Percentiles rank a stretch among this genome's conserved stretches.
Conservation (phyloP, 805 yeast genomes). For the Myxozyma monticola region DNA sequence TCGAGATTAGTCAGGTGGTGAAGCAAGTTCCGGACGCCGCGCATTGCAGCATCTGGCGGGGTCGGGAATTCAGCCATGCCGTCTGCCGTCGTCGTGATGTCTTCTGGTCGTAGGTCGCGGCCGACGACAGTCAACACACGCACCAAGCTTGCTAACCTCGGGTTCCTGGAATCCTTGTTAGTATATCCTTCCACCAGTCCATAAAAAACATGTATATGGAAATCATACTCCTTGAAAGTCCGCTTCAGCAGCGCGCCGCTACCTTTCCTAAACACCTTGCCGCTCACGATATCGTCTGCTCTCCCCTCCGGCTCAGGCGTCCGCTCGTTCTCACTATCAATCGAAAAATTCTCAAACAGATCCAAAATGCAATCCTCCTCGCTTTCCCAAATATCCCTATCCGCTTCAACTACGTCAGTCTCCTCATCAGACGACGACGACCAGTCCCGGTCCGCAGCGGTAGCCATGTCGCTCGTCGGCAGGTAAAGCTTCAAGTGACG, state of each 20-base stretch:
- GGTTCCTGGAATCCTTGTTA: constrained; percentile 5
- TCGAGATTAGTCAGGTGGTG: constrained; percentile 16
- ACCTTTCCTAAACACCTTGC: constrained; percentile 9
- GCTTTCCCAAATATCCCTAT: constrained; percentile 3
- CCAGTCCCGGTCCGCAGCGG: background rate
- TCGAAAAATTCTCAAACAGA: constrained; percentile 15
- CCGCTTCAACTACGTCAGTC: background rate
- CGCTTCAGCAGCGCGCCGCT: constrained; percentile 28
- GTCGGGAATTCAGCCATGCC: constrained; percentile 23
- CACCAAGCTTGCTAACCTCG: constrained; percentile 15
- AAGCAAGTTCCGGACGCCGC: constrained; percentile 25
- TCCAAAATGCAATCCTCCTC: constrained; percentile 15
- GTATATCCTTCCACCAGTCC: background rate
- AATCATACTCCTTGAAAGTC: constrained; percentile 24
- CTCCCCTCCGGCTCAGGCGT: background rate
- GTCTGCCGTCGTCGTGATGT: constrained; percentile 15
- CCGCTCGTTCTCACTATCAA: constrained; percentile 3
- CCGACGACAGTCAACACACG: constrained; percentile 18
- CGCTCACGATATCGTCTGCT: background rate
- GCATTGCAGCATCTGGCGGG: constrained; percentile 19
- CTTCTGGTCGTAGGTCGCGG: constrained; percentile 16
- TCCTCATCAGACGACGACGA: background rate
- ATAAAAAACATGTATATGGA: too few relatives aligned
- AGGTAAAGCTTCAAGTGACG: constrained; percentile 19
- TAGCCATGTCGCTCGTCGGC: constrained; percentile 16